A percentile compares a stretch with the other conserved stretches of the same genome.
These are phyloP conservation scores for Penicilliopsis zonata DNA, from an alignment of 495 filamentous ascomycete species.

Conservation along the genomic window DNA sequence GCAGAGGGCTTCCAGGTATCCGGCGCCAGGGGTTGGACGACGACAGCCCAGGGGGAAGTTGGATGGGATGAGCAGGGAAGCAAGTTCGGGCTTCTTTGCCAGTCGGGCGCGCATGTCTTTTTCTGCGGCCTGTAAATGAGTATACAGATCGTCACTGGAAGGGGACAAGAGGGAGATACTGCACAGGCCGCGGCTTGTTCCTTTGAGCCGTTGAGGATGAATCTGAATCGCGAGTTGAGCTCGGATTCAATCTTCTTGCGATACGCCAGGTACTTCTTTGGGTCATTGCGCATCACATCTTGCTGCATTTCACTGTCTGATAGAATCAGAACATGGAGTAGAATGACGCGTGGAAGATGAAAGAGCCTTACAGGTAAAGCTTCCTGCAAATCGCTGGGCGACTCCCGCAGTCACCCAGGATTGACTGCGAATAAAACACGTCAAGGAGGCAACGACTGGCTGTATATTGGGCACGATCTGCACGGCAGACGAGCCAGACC, in stretches of 20 bases:
- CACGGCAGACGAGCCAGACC: constrained; percentile 27
- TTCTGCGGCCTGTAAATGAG: no score
- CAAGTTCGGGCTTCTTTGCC: constrained; percentile 21
- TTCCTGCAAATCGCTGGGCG: constrained; percentile 1
- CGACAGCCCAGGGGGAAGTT: constrained; percentile 32
- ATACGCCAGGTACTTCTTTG: constrained; percentile 14
- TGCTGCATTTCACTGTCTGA: constrained; percentile 23
- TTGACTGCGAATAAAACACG: constrained; percentile 1
- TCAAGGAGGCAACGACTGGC: constrained; percentile 7
- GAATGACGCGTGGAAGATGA: background rate
- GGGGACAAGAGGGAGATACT: constrained; percentile 4
- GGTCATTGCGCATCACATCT: constrained; percentile 7
- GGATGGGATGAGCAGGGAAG: constrained; percentile 18
- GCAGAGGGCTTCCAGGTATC: constrained; percentile 24
- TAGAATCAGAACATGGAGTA: background rate
- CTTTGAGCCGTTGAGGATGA: no score
- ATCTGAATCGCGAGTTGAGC: constrained; percentile 21
- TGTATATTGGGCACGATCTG: constrained; percentile 48
- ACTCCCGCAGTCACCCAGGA: constrained; percentile 8
- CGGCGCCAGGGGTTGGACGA: constrained; percentile 26
- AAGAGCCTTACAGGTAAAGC: constrained; percentile 6
- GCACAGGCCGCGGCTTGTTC: no score
- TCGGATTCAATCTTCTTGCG: constrained; percentile 28
- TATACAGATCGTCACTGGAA: no score
- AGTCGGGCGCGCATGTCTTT: constrained; percentile 13